These are phyloP conservation scores for Orobanche coerulescens DNA, from an alignment of 257 asterid species.

Conservation along the genomic window DNA sequence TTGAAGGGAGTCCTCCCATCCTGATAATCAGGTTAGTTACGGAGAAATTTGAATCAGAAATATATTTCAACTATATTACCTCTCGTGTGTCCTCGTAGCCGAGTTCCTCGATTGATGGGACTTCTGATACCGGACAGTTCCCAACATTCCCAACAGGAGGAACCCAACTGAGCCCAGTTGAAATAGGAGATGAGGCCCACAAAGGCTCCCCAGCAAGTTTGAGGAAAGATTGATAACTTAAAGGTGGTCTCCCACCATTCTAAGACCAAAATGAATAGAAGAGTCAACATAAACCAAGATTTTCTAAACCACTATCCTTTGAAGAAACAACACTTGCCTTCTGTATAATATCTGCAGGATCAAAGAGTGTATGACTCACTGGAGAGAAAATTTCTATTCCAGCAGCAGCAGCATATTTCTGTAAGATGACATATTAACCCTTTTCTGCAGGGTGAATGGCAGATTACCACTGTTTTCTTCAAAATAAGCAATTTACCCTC, in stretches of 20 bases:
- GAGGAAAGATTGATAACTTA: constrained; percentile 77
- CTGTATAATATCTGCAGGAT: constrained; percentile 71
- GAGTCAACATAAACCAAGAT: not conserved
- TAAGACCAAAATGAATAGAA: constrained; percentile 23
- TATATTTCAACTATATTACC: constrained; percentile 31
- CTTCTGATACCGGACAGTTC: constrained; percentile 39
- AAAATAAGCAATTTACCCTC: too few species aligned
- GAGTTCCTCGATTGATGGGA: constrained; percentile 65
- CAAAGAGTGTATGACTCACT: constrained; percentile 83
- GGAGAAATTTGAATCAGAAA: constrained; percentile 8
- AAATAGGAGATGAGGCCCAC: constrained; percentile 62
- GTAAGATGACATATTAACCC: constrained; percentile 24
- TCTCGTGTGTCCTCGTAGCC: constrained; percentile 60
- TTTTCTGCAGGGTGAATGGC: too few species aligned
- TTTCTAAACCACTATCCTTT: not conserved
- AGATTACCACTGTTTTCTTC: too few species aligned
- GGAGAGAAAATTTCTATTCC: constrained; percentile 75
- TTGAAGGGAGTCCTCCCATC: constrained; percentile 62
- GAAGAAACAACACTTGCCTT: constrained; percentile 40
- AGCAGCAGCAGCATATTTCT: constrained; percentile 51
- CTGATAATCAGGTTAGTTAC: constrained; percentile 32
- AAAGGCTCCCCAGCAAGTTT: constrained; percentile 84
- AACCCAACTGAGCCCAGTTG: constrained; percentile 35
- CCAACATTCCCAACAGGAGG: constrained; percentile 70
- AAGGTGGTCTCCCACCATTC: constrained; percentile 93